Base-by-base conservation (phyloP, 345 rosid genomes). In the Odontarrhena argentea region DNA sequence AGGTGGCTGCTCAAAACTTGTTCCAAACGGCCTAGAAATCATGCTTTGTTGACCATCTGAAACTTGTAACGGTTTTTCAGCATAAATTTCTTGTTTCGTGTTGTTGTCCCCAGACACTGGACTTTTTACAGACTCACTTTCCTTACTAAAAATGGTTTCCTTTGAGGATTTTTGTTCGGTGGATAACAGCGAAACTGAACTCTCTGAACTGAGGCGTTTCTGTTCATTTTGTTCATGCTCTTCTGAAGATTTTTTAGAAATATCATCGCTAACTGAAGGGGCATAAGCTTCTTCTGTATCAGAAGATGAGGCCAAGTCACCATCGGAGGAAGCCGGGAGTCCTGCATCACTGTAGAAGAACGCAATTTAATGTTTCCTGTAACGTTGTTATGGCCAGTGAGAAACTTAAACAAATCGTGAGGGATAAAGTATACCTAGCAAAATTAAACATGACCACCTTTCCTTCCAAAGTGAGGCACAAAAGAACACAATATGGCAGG, bases 391-490 rank as follows among this genome's bases (percentile, higher is more conserved):
- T 40, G 52, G 61, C 52, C 40, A 13, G 28, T 55, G 53, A 37
- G 52, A 50, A 43, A 51, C 42, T 48, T 51, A 26, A 14, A 74
- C 37, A 64, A 47, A 63, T 28, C 43, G 42, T 44, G 36, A 69
- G 50, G 77, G 5, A 72, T 30, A 67, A 45, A 51, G 65, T 43
- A 26, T 76, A 94, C 99, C 97, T 82, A 69, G 96, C 95, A 74
- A 91, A 78, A 71, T 83, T 80, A 81, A 78, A 88, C 86, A 94
- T 74, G 34, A 71, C 78, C 47, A 94, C 89, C 82, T 88, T 94
- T 68, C 99, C 97, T 77, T 94, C 99, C 42, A 83, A 74, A 56
- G 99, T 91, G 69, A 91, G 89, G 80, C 91, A 91, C 67, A 88
- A 56, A 61, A 91, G 92, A 74, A 84, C 63, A 70, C 90, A 94